Base-by-base conservation (phyloP, 208 protist species). In the Trypanosoma rangeli region DNA sequence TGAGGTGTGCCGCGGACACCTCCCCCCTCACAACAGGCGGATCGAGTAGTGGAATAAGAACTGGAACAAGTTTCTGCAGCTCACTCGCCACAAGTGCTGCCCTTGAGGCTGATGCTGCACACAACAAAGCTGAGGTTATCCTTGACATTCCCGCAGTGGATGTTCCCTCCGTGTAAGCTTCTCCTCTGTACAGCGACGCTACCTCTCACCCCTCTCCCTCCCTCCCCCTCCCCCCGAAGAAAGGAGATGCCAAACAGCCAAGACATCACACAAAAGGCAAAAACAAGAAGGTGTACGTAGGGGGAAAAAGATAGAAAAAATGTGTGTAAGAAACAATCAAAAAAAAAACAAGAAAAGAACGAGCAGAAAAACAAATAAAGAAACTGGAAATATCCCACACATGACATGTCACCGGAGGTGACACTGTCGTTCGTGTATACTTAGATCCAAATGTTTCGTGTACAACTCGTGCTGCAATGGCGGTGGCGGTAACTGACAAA, bases 21-120 rank as follows among this genome's bases (percentile, higher is more conserved):
- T 76, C 80, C 5, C 84, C 76, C 1, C 69, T 70, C 18, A 82
- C 57, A 10, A 94, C 7, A 4, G 86, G 79, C 4, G 85, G 79
- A 44, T 77, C 64, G 29, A 77, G 65, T 8, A 66, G 48, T n/a
- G 72, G 73, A 12, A 77, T 49, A 48, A 83, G 59, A 48, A 24
- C 31, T 8, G 64, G 68, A 5, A 83, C 56, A 61, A 82, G 50
- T 50, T 74, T 76, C 29, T 67, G 46, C 31, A 82, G 61, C 58
- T 69, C 64, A 44, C 53, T 39, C 7, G 64, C 26, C 37, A 69
- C 64, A 60, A 3, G 24, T 42, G 35, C 22, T 44, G 64, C 24
- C 31, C 71, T 70, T 35, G 69, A 61, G 42, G n/a, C 42, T 2
- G 33, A 37, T 50, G 54, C 16, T 15, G 26, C n/a, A 37, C 62